phyloP scores from a whole-genome alignment of 2,329 filamentous ascomycete species.

The Xylariales sp. region DNA sequence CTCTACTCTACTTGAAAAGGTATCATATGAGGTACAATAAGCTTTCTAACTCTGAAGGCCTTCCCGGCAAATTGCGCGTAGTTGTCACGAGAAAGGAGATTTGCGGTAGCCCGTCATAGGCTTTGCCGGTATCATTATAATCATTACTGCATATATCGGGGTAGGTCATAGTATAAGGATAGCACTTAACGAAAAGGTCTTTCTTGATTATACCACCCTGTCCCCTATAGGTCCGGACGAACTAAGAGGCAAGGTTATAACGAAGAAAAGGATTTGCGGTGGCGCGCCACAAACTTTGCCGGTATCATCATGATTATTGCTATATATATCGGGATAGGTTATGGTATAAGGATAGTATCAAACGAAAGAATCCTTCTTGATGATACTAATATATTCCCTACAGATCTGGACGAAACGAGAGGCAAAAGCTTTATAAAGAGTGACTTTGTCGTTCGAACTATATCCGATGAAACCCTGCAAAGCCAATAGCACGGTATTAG shows the following conservation, averaged over 20 bases:
- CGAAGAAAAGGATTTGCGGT: constrained; percentile 75
- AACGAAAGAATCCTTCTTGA: constrained; percentile 30
- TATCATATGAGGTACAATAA: too few relatives aligned
- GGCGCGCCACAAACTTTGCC: constrained; percentile 47
- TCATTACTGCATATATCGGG: constrained; percentile 51
- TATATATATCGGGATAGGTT: constrained; percentile 48
- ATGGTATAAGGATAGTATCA: constrained; percentile 27
- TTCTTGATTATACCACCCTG: constrained; percentile 43
- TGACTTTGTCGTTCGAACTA: constrained; percentile 32
- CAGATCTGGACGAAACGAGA: constrained; percentile 41
- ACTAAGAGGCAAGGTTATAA: constrained; percentile 54
- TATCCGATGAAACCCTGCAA: constrained; percentile 74
- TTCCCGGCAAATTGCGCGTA: constrained; percentile 64
- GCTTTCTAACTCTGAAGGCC: too few relatives aligned
- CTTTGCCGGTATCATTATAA: constrained; percentile 50
- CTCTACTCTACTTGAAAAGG: too few relatives aligned
- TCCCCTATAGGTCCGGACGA: constrained; percentile 39
- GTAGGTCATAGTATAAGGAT: constrained; percentile 33
- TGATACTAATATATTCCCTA: constrained; percentile 44
- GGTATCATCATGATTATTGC: constrained; percentile 49
- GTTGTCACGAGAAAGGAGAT: constrained; percentile 76
- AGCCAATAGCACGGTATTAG: constrained; percentile 58
- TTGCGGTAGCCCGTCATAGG: constrained; percentile 57
- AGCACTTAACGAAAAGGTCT: constrained; percentile 30
- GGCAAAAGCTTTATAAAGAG: constrained; percentile 49